Conservation (phyloP, 192 early-diverging fungal species). For the Gigaspora rosea region DNA sequence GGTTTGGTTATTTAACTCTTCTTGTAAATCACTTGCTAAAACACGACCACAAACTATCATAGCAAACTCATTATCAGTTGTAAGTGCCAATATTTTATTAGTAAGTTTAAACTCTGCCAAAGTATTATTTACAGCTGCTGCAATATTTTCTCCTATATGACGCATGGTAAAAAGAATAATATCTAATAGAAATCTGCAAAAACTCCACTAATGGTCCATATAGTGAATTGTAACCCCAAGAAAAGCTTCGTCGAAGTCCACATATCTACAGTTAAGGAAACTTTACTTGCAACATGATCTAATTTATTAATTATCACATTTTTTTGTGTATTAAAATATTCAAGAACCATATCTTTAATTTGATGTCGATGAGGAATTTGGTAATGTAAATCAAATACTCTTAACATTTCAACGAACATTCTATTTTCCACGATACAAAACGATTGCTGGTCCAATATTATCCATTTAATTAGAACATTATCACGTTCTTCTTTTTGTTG, state of each 20-base stretch:
- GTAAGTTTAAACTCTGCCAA: neutral
- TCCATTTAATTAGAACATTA: neutral
- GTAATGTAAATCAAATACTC: neutral
- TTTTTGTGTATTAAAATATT: neutral
- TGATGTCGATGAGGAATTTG: neutral
- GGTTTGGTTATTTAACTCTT: neutral
- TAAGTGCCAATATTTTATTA: neutral
- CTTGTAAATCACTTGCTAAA: neutral
- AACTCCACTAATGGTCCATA: neutral
- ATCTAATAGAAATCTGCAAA: neutral
- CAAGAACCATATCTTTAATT: no score
- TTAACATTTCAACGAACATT: neutral
- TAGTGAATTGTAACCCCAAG: conserved; percentile 7
- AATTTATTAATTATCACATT: neutral
- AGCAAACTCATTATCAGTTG: neutral
- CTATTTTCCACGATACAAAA: neutral
- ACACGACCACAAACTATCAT: neutral
- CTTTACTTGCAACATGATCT: neutral
- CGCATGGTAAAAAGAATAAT: neutral
- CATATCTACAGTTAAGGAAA: conserved; percentile 12
- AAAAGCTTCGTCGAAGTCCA: conserved; percentile 8
- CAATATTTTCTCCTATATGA: neutral
- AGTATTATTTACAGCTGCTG: neutral
- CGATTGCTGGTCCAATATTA: neutral
- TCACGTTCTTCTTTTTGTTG: neutral